Base-by-base conservation (phyloP, 139 green algal species). In the Chlorella sp. region DNA sequence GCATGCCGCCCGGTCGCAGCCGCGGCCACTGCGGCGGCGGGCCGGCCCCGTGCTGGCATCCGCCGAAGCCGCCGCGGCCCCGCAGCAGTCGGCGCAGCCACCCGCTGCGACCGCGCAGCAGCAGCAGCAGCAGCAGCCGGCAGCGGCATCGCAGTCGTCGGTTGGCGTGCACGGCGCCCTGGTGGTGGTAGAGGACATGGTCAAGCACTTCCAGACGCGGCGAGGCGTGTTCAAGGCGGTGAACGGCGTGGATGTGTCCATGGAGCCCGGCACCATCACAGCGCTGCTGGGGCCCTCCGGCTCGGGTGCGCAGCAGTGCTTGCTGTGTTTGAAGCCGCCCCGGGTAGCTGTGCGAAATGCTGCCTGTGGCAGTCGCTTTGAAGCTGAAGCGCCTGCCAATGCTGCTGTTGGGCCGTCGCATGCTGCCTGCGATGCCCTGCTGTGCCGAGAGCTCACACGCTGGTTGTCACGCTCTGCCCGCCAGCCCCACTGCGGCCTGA, bases 271-370 rank as follows among this genome's bases (percentile, higher is more conserved):
- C 79, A 89, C 90, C 34, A 96, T 95, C 71, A 92, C 92, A 18
- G 95, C 94, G 0, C 85, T 98, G 73, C 85, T 98, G 68, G 95
- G 95, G 12, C 95, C 95, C 15, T 95, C 91, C 5, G 95, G 95
- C 17, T 94, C 88, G 82, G 90, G 89, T 91, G 70, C 20, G 39
- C 9, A 15, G 51, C 51, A 51, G 6, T 51, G 44, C 6, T 51
- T 51, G 44, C 44, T 51, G 9, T 9, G 9, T 6, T 51, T 51
- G n/a, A n/a, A n/a, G n/a, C n/a, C n/a, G n/a, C n/a, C n/a, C n/a
- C n/a, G n/a, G n/a, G n/a, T n/a, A n/a, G n/a, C n/a, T n/a, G n/a
- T n/a, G n/a, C n/a, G n/a, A n/a, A n/a, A n/a, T n/a, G n/a, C n/a
- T 55, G 44, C 44, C 44, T 7, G 7, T 11, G 11, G 7, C 44